A percentile compares a stretch with the other conserved stretches of the same genome.
Conservation (phyloP, 805 yeast species). For the Kluyveromyces siamensis region DNA sequence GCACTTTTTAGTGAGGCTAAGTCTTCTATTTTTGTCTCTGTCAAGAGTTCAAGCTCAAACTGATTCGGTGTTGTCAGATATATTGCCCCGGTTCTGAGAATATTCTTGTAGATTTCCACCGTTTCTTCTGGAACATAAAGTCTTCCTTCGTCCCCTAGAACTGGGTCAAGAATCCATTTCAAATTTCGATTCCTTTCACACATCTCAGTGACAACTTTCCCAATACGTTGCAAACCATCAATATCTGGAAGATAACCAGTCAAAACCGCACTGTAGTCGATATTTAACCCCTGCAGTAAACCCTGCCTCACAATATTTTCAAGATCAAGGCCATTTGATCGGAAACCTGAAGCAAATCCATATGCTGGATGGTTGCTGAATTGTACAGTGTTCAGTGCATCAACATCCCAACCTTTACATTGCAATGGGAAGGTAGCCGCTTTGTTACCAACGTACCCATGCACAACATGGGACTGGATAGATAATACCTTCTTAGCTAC, state of each 20-base stretch:
- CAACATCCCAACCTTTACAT: slow-evolving; percentile 85
- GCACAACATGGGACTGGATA: slow-evolving; percentile 86
- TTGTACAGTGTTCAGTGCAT: slow-evolving; percentile 78
- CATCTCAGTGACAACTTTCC: slow-evolving; percentile 31
- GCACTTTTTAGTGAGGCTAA: slow-evolving; percentile 32
- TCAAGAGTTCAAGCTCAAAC: slow-evolving; percentile 58
- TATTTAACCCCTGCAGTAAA: slow-evolving; percentile 36
- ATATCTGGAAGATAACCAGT: slow-evolving; percentile 74
- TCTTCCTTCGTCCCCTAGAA: slow-evolving; percentile 82
- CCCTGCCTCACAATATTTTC: slow-evolving; percentile 44
- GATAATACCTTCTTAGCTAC: slow-evolving; percentile 33
- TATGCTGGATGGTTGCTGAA: slow-evolving; percentile 92
- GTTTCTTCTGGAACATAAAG: slow-evolving; percentile 60
- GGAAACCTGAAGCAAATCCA: slow-evolving; percentile 53
- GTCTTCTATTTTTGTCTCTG: slow-evolving; percentile 35
- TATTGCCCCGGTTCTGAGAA: slow-evolving; percentile 37
- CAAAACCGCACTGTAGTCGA: slow-evolving; percentile 54
- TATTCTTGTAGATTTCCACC: slow-evolving; percentile 40
- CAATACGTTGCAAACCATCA: slow-evolving; percentile 44
- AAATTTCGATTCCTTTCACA: slow-evolving; percentile 23
- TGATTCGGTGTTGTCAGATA: slow-evolving; percentile 63
- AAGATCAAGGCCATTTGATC: slow-evolving; percentile 38
- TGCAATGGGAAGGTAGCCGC: slow-evolving; percentile 90
- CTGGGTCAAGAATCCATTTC: slow-evolving; percentile 78
- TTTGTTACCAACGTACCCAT: slow-evolving; percentile 90